A percentile compares a stretch with the other conserved stretches of the same genome.
Evolutionary conservation across 1,284 basidiomycete species (phyloP).

Genomic region (Sanghuangporus sanghuang): DNA sequence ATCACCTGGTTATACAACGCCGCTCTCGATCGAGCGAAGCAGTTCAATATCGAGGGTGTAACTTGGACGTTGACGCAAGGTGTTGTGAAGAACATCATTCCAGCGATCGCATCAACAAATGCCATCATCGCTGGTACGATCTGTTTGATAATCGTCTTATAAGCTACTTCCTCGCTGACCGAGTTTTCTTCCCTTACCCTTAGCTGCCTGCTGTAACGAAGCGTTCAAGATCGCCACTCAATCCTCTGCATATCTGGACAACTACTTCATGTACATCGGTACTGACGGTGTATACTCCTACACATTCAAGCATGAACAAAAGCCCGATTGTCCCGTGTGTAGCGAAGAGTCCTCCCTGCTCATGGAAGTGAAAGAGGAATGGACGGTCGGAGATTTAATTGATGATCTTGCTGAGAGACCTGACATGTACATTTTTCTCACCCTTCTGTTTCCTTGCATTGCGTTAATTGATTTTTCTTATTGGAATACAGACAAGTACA

Average conservation of each 20-base stretch:
- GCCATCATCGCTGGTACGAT: conserved; percentile 85
- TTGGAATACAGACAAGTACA: conserved; percentile 75
- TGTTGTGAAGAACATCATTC: conserved; percentile 99
- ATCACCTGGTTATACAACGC: conserved; percentile 90
- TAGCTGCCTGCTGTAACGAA: conserved; percentile 97
- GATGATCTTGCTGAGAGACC: conserved; percentile 82
- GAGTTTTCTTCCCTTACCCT: neutral
- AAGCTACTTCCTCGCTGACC: neutral
- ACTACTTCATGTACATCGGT: conserved; percentile 98
- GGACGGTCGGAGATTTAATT: conserved; percentile 81
- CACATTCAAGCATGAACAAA: conserved; percentile 94
- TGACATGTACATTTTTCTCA: conserved; percentile 63
- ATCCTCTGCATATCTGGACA: conserved; percentile 91
- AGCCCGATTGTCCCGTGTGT: conserved; percentile 94
- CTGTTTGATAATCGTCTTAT: neutral
- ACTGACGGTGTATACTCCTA: conserved; percentile 97
- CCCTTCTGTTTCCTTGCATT: conserved; percentile 7
- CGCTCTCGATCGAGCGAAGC: conserved; percentile 77
- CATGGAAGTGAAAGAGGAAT: conserved; percentile 59
- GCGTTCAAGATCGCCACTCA: conserved; percentile 98
- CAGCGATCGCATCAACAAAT: conserved; percentile 95
- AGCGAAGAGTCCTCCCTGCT: conserved; percentile 81
- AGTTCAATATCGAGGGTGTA: conserved; percentile 96
- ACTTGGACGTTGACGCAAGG: conserved; percentile 98
- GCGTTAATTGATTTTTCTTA: conserved; percentile 1